Base-by-base conservation (phyloP, 176 grass and related monocot genomes). In the Coix lacrymajobi region DNA sequence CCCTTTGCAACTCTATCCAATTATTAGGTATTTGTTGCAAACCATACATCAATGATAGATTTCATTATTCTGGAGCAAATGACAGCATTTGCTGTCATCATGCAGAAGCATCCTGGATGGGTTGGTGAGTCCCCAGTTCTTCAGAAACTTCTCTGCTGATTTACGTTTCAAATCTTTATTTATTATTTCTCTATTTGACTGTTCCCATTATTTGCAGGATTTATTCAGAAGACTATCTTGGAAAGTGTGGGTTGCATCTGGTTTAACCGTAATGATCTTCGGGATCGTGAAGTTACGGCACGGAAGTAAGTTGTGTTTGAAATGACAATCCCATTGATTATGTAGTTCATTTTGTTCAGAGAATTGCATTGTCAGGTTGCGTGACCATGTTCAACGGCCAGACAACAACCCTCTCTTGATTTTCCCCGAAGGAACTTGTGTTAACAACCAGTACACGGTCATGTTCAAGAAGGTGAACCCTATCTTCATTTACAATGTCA, bases 31-130 rank as follows among this genome's bases (percentile, higher is more conserved):
- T 98, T 95, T 90, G 92, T 95, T 79, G 96, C 96, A 75, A 98
- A 98, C 71, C 96, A 98, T 84, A 98, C 92, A 76, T 98, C 96
- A 0, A 98, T 98, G 96, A 98, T 98, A 33, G 96, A 98, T 88
- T 98, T 98, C 80, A 95, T 98, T 89, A 93, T 98, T 89, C 77
- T 98, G 79, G 96, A 98, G 80, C 96, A 98, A 77, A 98, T 98
- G 96, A 95, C 96, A 68, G 92, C 96, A 84, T 98, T 98, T 98
- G 92, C 96, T 77, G 96, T 98, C 76, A 98, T 98, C 73, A 98
- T 98, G 96, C 96, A 98, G 68, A 98, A 98, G 67, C 96, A 98
- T 93, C 96, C 92, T 83, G 96, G 96, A 86, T 95, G 96, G 96
- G 96, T 98, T 88, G 96, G 92, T 98, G 31, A 88, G 91, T 77